Evolutionary conservation across 106 monocot species (phyloP).

Genomic region (Chionographis japonica): DNA sequence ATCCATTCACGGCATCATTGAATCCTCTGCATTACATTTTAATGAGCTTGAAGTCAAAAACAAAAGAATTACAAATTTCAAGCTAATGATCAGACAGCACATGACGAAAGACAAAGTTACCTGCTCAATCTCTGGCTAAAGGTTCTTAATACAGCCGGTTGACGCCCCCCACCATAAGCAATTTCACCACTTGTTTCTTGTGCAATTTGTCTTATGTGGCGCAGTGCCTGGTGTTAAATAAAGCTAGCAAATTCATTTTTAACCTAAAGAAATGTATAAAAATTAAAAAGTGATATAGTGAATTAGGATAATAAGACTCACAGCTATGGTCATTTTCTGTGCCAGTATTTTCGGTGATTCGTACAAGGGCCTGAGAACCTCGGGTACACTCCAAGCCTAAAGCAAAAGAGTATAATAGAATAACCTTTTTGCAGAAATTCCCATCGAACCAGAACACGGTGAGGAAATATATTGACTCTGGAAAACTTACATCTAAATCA

Average conservation of each 20-base stretch:
- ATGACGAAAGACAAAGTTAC: constrained; percentile 18
- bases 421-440: not conserved
- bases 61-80: not conserved
- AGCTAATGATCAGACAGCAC: not conserved
- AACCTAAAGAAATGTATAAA: too few relatives aligned
- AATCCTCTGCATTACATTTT: constrained; percentile 47
- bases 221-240: constrained; percentile 50
- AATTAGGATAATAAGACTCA: constrained; percentile 23
- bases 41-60: constrained; percentile 3
- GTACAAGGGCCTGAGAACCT: constrained; percentile 85
- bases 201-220: constrained; percentile 81
- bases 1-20: constrained; percentile 83
- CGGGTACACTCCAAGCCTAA: constrained; percentile 91
- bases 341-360: constrained; percentile 89
- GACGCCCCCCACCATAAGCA: constrained; percentile 54
- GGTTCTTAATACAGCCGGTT: constrained; percentile 75
- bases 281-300: too few relatives aligned
- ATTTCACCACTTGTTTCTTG: constrained; percentile 78
- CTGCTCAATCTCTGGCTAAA: constrained; percentile 87
- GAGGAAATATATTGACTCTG: too few relatives aligned
- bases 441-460: too few relatives aligned
- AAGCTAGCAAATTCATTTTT: too few relatives aligned
- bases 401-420: not conserved
- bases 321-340: constrained; percentile 90
- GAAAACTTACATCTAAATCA: constrained; percentile 72